These are phyloP conservation scores for Fusarium musae DNA, from an alignment of 2,329 filamentous ascomycete species.

Conservation along the genomic window DNA sequence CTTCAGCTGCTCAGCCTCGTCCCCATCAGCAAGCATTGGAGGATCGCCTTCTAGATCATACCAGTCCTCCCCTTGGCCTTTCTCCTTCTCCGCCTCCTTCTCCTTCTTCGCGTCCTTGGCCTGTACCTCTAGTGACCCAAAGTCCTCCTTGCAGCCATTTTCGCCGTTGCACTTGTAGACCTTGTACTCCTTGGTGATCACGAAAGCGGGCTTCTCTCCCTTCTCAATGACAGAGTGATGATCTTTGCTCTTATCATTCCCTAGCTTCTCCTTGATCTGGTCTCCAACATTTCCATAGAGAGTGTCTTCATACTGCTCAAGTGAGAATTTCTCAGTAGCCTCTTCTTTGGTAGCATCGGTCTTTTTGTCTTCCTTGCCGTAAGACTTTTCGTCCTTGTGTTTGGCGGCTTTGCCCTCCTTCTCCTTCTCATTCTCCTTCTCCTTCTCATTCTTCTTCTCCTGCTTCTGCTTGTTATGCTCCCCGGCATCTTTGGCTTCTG, in stretches of 20 bases:
- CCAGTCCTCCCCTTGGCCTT: not conserved
- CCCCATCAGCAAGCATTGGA: not conserved
- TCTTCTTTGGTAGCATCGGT: not conserved
- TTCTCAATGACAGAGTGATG: no score
- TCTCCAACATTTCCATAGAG: slow-evolving; percentile 9
- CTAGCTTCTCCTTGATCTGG: not conserved
- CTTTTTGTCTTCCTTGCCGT: not conserved
- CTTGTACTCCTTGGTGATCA: slow-evolving; percentile 1
- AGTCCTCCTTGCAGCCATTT: not conserved
- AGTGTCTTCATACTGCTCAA: slow-evolving; percentile 8
- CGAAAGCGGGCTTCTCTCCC: not conserved
- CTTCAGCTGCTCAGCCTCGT: slow-evolving; percentile 4
- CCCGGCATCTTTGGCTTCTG: not conserved
- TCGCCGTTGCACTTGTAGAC: not conserved
- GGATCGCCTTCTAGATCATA: not conserved
- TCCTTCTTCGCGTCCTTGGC: not conserved
- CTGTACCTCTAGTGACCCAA: not conserved
- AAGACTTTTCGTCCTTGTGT: not conserved
- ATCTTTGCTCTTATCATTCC: not conserved
- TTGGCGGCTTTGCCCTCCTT: not conserved
- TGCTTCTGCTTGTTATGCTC: not conserved
- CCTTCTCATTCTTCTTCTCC: not conserved
- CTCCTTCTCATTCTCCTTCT: not conserved
- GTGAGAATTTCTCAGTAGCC: not conserved
- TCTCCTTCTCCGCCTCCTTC: not conserved